phyloP scores from a whole-genome alignment of 768 basidiomycete species.

The Pulveroboletus sp. region DNA sequence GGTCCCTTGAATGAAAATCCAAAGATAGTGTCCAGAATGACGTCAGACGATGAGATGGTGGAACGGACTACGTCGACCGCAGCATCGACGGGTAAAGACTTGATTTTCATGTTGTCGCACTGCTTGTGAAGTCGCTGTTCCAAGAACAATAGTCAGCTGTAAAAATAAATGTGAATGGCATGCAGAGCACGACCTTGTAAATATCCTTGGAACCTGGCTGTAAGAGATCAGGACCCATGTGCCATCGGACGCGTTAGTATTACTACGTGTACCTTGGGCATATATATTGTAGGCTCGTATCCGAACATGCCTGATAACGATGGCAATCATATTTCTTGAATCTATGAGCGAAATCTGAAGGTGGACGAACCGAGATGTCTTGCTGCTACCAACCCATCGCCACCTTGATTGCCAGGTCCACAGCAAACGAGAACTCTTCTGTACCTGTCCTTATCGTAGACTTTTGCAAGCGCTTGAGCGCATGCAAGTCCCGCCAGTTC shows the following conservation, averaged over 20 bases:
- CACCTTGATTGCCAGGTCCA: slow-evolving; percentile 97
- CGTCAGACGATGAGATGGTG: slow-evolving; percentile 61
- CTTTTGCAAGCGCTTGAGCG: slow-evolving; percentile 81
- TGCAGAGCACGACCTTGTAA: slow-evolving; percentile 62
- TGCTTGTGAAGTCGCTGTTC: slow-evolving; percentile 75
- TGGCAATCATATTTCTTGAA: background rate
- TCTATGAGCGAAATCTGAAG: background rate
- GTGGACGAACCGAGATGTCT: slow-evolving; percentile 73
- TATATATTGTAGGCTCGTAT: slow-evolving; percentile 84
- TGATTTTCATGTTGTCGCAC: slow-evolving; percentile 86
- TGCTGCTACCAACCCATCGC: slow-evolving; percentile 96
- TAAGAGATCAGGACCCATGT: background rate
- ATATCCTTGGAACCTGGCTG: slow-evolving; percentile 94
- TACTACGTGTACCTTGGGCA: slow-evolving; percentile 77
- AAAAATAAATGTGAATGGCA: background rate
- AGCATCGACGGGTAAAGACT: slow-evolving; percentile 53
- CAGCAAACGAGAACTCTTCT: slow-evolving; percentile 89
- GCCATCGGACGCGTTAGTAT: background rate
- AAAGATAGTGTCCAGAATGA: slow-evolving; percentile 94
- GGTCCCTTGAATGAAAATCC: slow-evolving; percentile 97
- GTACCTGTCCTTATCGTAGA: slow-evolving; percentile 67
- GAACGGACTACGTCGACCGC: slow-evolving; percentile 45
- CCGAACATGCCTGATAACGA: slow-evolving; percentile 76
- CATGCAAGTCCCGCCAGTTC: slow-evolving; percentile 94
- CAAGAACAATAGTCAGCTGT: background rate